These are phyloP conservation scores for Eleusine indica DNA, from an alignment of 176 grass and related monocot genomes.

Conservation along the genomic window DNA sequence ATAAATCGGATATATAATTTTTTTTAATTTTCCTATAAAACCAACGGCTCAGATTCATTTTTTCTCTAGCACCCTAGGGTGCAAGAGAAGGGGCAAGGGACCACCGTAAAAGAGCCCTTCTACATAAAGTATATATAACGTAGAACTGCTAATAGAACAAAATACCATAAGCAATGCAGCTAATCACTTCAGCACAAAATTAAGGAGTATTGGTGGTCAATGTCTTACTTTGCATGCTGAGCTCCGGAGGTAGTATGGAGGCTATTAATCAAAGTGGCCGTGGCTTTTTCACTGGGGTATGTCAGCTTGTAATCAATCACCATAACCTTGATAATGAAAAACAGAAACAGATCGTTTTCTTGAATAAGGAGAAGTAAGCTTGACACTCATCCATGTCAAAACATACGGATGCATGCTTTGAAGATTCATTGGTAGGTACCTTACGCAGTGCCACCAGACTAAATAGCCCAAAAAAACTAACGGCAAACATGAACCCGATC, in stretches of 20 bases:
- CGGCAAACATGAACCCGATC: conserved; percentile 89
- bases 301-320: conserved; percentile 70
- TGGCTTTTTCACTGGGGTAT: conserved; percentile 65
- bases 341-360: background rate
- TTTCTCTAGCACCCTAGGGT: no score
- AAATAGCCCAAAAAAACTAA: conserved; percentile 91
- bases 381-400: background rate
- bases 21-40: no score
- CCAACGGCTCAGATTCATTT: no score
- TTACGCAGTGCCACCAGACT: conserved; percentile 87
- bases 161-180: background rate
- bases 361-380: background rate
- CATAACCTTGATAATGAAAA: conserved; percentile 49
- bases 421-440: conserved; percentile 39
- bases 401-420: background rate
- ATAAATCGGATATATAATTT: no score
- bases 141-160: no score
- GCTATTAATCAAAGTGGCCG: conserved; percentile 64
- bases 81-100: no score
- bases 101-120: no score
- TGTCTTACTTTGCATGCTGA: conserved; percentile 58
- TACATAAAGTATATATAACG: no score
- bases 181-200: background rate
- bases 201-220: background rate
- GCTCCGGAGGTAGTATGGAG: conserved; percentile 61